phyloP scores from a whole-genome alignment of 2,329 filamentous ascomycete species.

The Trichoderma sp. region DNA sequence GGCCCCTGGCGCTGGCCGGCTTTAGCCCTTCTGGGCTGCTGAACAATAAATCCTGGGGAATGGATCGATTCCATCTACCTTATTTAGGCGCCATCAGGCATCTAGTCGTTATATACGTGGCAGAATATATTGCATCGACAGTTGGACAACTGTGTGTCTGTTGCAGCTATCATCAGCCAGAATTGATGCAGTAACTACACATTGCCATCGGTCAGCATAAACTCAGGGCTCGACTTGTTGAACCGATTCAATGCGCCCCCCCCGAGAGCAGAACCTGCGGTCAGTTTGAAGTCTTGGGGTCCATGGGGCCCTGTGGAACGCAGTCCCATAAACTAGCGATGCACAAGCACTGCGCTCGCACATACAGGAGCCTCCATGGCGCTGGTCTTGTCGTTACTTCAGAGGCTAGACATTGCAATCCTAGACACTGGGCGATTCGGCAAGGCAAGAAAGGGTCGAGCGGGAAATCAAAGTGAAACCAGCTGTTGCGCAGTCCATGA shows the following conservation, averaged over 20 bases:
- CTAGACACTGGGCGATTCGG: neutral
- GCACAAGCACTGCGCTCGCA: neutral
- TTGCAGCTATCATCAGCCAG: neutral
- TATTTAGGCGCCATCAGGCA: constrained; percentile 15
- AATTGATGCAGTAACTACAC: neutral
- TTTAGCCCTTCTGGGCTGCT: constrained; percentile 1
- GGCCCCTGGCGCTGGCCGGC: constrained; percentile 23
- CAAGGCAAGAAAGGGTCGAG: neutral
- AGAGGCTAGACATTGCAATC: neutral
- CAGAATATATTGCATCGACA: neutral
- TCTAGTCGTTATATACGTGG: neutral
- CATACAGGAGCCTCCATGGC: neutral
- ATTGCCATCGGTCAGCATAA: neutral
- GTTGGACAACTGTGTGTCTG: neutral
- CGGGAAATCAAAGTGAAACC: neutral
- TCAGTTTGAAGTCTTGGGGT: neutral
- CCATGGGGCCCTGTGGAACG: constrained; percentile 1
- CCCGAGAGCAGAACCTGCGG: constrained; percentile 8
- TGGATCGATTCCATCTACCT: constrained; percentile 16
- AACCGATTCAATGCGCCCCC: constrained; percentile 9
- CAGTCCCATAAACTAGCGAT: neutral
- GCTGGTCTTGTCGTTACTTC: neutral
- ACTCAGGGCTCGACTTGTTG: neutral
- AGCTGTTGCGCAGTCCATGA: constrained; percentile 22
- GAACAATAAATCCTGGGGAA: constrained; percentile 24